Base-by-base conservation (phyloP, 345 rosid genomes). In the Ceriops zippeliana region DNA sequence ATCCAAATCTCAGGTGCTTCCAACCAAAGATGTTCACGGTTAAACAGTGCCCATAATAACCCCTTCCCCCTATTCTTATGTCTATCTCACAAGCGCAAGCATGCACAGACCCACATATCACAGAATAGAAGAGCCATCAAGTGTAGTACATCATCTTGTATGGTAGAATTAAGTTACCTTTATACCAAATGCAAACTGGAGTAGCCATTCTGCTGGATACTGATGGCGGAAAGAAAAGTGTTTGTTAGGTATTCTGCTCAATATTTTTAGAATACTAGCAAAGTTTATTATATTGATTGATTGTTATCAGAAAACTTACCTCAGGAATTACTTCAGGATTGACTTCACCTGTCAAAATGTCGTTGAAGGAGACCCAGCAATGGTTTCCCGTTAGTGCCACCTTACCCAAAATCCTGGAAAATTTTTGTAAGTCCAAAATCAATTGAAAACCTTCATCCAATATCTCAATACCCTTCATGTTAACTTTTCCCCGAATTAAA, bases 161-260 rank as follows among this genome's bases (percentile, higher is more conserved):
- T 5, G 4, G 22, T 21, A 53, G 17, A 72, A 22, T 34, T 47
- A 52, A 59, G 47, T 83, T 84, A 88, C 93, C 93, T 84, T 83
- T 78, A 86, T 70, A 51, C 90, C 93, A 4, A 83, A 78, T 34
- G 75, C 83, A 70, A 86, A 79, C 76, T 88, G 93, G 64, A 76
- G 80, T 2, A 86, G 72, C 93, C 90, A 88, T 75, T 88, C 90
- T 28, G 74, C 84, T 30, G 89, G 84, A 67, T 76, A 77, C 90
- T 88, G 86, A 62, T 60, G 80, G 71, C 32, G 4, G 15, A 59
- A 67, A 72, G 52, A 74, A 63, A 34, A 62, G 52, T 24, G 69
- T 52, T 62, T 53, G 30, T 62, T 30, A 66, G 59, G 52, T 42
- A 42, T 13, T 34, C 26, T 53, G 7, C 51, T 15, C 38, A 37